phyloP scores from a whole-genome alignment of 345 rosid genomes.

The Isatis tinctoria region DNA sequence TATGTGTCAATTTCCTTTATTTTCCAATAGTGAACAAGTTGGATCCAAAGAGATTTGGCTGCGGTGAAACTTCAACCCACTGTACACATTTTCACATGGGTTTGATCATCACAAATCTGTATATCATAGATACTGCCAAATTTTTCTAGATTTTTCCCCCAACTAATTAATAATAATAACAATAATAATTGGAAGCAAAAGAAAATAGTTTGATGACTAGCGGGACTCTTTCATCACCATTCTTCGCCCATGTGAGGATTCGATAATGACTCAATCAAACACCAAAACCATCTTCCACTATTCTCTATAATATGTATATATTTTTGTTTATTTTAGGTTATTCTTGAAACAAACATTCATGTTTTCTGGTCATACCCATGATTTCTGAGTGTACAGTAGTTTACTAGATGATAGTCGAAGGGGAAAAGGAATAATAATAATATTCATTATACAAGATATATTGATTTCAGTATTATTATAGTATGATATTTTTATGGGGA shows the following conservation, averaged over 20 bases:
- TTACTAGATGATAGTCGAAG: neutral
- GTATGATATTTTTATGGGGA: neutral
- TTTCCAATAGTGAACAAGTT: constrained; percentile 21
- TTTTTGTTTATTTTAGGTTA: neutral
- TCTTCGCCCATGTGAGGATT: constrained; percentile 55
- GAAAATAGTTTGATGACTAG: constrained; percentile 30
- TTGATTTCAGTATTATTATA: neutral
- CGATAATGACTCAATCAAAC: constrained; percentile 37
- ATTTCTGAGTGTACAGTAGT: constrained; percentile 16
- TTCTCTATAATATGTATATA: neutral
- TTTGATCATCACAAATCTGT: constrained; percentile 34
- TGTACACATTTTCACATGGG: constrained; percentile 44
- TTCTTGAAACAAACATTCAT: constrained; percentile 20
- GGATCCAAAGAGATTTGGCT: constrained; percentile 30
- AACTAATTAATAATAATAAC: constrained; percentile 31
- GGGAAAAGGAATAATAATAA: neutral
- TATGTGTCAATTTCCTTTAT: too few species aligned
- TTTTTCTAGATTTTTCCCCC: constrained; percentile 31
- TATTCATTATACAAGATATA: neutral
- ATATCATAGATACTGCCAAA: constrained; percentile 36
- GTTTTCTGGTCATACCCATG: constrained; percentile 8
- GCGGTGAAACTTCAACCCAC: constrained; percentile 34
- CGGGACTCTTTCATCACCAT: constrained; percentile 48
- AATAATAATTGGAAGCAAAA: constrained; percentile 7
- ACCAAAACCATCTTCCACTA: constrained; percentile 8